Evolutionary conservation across 306 rosid species (phyloP).

Genomic region (Cucurbita argyrosperma): DNA sequence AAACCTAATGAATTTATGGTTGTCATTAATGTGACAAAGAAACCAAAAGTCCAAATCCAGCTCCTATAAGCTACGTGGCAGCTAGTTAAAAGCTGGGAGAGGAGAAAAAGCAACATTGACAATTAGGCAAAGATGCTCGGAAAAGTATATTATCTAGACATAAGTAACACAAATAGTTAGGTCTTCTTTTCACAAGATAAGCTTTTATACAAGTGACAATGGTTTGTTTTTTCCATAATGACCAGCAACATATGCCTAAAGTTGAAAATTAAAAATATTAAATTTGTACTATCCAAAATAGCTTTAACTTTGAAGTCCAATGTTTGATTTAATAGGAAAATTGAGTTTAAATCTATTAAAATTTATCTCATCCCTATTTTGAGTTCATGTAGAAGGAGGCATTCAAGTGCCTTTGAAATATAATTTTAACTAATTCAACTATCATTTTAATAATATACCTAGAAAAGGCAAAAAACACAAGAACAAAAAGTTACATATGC

Average conservation of each 20-base stretch:
- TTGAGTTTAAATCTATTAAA: background rate
- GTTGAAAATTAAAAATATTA: background rate
- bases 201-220: background rate
- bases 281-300: background rate
- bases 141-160: background rate
- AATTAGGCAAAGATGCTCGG: background rate
- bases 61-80: background rate
- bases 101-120: background rate
- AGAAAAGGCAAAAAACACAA: background rate
- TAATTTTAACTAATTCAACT: no score
- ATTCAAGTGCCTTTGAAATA: no score
- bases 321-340: background rate
- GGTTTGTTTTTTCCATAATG: background rate
- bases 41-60: background rate
- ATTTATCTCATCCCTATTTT: background rate
- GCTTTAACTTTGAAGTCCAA: background rate
- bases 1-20: background rate
- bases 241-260: background rate
- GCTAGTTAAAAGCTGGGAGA: background rate
- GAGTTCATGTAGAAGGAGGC: background rate
- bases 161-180: background rate
- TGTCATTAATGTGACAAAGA: background rate
- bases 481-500: background rate
- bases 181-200: background rate
- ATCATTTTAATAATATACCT: no score